Evolutionary conservation across 345 rosid species (phyloP), one percentile per base, ranked within the genome.

Genomic region (Brassica cretica): DNA sequence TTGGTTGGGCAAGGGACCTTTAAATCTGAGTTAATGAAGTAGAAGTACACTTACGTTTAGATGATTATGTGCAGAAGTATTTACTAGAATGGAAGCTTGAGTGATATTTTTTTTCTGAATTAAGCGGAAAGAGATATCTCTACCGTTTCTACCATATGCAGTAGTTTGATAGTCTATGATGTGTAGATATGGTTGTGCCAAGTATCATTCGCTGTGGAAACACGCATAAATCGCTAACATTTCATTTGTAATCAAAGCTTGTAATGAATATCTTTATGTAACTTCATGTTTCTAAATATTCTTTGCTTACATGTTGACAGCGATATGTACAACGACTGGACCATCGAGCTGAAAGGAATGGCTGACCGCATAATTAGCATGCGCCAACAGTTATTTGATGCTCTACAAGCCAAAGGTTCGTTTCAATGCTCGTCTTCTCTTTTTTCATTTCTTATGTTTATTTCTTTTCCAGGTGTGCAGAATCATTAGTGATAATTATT

Each of bases 301-400:
- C 6, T 18, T 32, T 41, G 30, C 61, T 18, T 59, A 37, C 70
- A 56, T 67, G 25, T 66, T 75, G 81, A 76, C 84, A 90, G 92
- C 75, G 81, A 82, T 49, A 73, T 88, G 90, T 86, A 83, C 69
- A 67, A 86, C 24, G 89, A 87, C 71, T 90, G 94, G 94, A 88
- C 89, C 59, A 27, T 82, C 75, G 94, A 90, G 80, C 81, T 90
- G 80, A 90, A 90, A 86, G 91, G 80, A 66, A 90, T 90, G 93
- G 88, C 89, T 79, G 88, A 88, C 69, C 87, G 95, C 30, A 88
- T 90, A 21, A 83, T 83, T 55, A 85, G 85, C 87, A 87, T 90
- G 93, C 91, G 91, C 55, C 79, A 87, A 46, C 87, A 87, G 82
- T 84, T 90, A 18, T 86, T 72, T 71, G 87, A 88, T 73, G 91